Percentiles rank a stretch among this genome's conserved stretches.
Conservation (phyloP, 2,329 filamentous ascomycete genomes). For the Canariomyces notabilis region DNA sequence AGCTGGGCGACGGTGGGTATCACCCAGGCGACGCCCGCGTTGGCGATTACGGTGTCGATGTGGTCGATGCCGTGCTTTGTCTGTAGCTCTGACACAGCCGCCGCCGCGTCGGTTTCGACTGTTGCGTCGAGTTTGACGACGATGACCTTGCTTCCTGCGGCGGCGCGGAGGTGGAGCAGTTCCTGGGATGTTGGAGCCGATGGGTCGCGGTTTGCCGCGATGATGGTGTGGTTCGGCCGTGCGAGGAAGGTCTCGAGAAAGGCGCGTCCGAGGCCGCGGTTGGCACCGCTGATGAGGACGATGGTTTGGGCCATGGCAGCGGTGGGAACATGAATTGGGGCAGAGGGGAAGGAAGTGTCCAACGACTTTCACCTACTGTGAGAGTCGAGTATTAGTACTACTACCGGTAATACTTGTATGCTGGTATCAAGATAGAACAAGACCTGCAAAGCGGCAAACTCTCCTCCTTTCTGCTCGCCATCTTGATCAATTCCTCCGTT, state of each 20-base stretch:
- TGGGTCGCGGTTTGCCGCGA: constrained; percentile 15
- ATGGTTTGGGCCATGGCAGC: constrained; percentile 1
- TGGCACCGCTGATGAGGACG: constrained; percentile 7
- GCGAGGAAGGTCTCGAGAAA: constrained; percentile 13
- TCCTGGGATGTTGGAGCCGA: background rate
- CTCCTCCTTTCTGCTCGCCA: too few species aligned
- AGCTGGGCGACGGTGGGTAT: constrained; percentile 29
- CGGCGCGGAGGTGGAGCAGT: constrained; percentile 27
- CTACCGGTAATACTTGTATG: too few species aligned
- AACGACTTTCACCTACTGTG: too few species aligned
- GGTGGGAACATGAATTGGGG: too few species aligned
- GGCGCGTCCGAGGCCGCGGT: constrained; percentile 17
- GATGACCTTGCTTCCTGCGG: constrained; percentile 28
- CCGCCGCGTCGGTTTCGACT: constrained; percentile 24
- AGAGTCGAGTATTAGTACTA: too few species aligned
- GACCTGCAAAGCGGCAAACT: too few species aligned
- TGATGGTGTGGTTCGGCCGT: constrained; percentile 17
- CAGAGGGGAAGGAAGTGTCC: too few species aligned
- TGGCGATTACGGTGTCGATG: constrained; percentile 49
- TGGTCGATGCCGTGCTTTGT: constrained; percentile 29
- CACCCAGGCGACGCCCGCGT: constrained; percentile 39
- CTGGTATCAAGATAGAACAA: too few species aligned
- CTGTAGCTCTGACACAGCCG: constrained; percentile 26
- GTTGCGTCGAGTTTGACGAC: constrained; percentile 36
- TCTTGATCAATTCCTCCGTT: too few species aligned